Base-by-base conservation (phyloP, 306 rosid genomes). In the Prunus mongolica region DNA sequence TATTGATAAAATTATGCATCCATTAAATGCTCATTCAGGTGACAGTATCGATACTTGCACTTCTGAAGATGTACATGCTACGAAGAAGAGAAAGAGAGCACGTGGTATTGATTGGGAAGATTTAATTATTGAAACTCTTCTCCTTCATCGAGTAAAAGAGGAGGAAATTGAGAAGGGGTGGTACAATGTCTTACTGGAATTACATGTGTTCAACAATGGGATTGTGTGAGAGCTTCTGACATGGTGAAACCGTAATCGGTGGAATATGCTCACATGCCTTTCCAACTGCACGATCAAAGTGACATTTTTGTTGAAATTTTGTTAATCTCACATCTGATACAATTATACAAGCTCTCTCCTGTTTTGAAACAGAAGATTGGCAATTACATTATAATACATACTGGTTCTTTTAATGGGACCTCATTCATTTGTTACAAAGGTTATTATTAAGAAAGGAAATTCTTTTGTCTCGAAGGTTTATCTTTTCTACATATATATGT, bases 131-230 rank as follows among this genome's bases (percentile, higher is more conserved):
- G 98, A 93, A 84, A 84, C 93, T 64, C 94, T 93, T 22, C 84
- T 91, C 65, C 94, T 91, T 68, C 95, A 89, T 84, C 73, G 79
- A 38, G 98, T 91, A 47, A 89, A 84, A 77, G 95, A 86, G 45
- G 92, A 89, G 80, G 93, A 91, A 82, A 93, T 91, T 49, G 96
- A 89, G 93, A 91, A 84, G 80, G 98, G 98, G n/a, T 85, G 87
- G 77, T 93, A 91, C 76, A 88, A 84, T 76, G 82, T 86, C 16
- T 84, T 91, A 74, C 65, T 93, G 76, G 91, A 81, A 70, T 75
- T 89, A 58, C 76, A 91, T 62, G 98, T 93, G 49, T 93, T 91
- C 56, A 81, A 82, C 76, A 82, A 84, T n/a, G 87, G 89, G 20
- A 27, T 72, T 50, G 73, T 78, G 67, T 79, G 77, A 73, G 74